phyloP scores from a whole-genome alignment of 805 yeast genomes.

The Scheffersomyces ergatensis region DNA sequence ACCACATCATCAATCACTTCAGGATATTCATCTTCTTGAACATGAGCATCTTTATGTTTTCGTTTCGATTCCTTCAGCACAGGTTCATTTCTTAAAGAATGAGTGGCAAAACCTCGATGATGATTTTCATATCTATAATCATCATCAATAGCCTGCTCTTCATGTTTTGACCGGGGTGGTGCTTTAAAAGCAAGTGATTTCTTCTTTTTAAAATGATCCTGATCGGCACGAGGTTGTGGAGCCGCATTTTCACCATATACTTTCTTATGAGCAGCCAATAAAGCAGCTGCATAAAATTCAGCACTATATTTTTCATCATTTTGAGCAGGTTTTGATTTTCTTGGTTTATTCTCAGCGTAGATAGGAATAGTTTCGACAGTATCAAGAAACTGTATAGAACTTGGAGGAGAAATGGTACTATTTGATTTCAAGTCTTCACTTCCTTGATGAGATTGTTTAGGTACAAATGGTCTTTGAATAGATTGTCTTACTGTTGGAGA shows the following conservation, averaged over 20 bases:
- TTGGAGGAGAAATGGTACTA: slow-evolving; percentile 20
- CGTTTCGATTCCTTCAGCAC: not conserved
- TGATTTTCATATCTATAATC: slow-evolving; percentile 27
- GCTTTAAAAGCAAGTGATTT: not conserved
- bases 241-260: slow-evolving; percentile 45
- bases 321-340: slow-evolving; percentile 1
- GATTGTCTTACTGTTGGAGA: not conserved
- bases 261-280: slow-evolving; percentile 52
- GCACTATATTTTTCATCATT: slow-evolving; percentile 26
- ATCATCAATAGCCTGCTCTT: slow-evolving; percentile 13
- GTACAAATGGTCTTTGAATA: slow-evolving; percentile 1
- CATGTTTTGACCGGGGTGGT: not conserved
- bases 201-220: not conserved
- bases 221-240: not conserved
- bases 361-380: slow-evolving; percentile 37
- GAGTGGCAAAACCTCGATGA: slow-evolving; percentile 28
- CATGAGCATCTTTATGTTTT: not conserved
- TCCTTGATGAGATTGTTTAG: slow-evolving; percentile 2
- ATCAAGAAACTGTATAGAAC: slow-evolving; percentile 36
- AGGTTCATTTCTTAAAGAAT: slow-evolving; percentile 24
- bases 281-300: slow-evolving; percentile 55
- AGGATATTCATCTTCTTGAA: not conserved
- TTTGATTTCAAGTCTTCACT: not conserved
- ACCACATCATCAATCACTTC: not conserved
- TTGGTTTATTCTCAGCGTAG: slow-evolving; percentile 5